A percentile compares a stretch with the other conserved stretches of the same genome.
Evolutionary conservation across 2,329 filamentous ascomycete genomes (phyloP).

Genomic region (Pyrenochaeta sp.): DNA sequence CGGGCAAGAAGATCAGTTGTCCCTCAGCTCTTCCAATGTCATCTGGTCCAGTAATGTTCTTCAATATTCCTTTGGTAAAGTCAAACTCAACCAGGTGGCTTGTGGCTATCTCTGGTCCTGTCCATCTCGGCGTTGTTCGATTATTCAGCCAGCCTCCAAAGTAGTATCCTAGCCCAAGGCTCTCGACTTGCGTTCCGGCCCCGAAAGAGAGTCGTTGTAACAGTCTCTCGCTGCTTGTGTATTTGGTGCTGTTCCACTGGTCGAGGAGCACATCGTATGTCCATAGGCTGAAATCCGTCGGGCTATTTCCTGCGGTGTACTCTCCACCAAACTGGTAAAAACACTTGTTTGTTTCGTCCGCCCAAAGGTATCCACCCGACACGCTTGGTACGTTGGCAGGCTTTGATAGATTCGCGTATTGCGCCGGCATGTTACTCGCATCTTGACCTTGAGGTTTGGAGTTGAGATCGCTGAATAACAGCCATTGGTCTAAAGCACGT

Average conservation of each 20-base stretch:
- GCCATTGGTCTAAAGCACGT: slow-evolving; percentile 57
- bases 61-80: slow-evolving; percentile 62
- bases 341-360: slow-evolving; percentile 68
- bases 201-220: slow-evolving; percentile 64
- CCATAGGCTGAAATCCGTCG: slow-evolving; percentile 61
- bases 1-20: slow-evolving; percentile 67
- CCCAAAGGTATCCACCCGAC: slow-evolving; percentile 63
- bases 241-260: slow-evolving; percentile 61
- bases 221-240: slow-evolving; percentile 42
- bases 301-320: slow-evolving; percentile 49
- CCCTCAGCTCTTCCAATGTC: slow-evolving; percentile 66
- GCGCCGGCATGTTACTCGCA: slow-evolving; percentile 57
- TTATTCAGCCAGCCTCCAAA: slow-evolving; percentile 70
- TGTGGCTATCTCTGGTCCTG: slow-evolving; percentile 58
- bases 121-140: slow-evolving; percentile 62
- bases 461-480: slow-evolving; percentile 67
- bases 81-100: slow-evolving; percentile 65
- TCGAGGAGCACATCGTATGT: slow-evolving; percentile 66
- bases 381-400: slow-evolving; percentile 64
- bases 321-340: slow-evolving; percentile 71
- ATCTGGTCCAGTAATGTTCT: slow-evolving; percentile 64
- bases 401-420: slow-evolving; percentile 67
- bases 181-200: slow-evolving; percentile 64
- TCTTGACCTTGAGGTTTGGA: slow-evolving; percentile 44
- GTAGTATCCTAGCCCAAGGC: slow-evolving; percentile 66